These are phyloP conservation scores for Sporothrix globosa DNA, from an alignment of 2,329 filamentous ascomycete genomes.

Conservation along the genomic window DNA sequence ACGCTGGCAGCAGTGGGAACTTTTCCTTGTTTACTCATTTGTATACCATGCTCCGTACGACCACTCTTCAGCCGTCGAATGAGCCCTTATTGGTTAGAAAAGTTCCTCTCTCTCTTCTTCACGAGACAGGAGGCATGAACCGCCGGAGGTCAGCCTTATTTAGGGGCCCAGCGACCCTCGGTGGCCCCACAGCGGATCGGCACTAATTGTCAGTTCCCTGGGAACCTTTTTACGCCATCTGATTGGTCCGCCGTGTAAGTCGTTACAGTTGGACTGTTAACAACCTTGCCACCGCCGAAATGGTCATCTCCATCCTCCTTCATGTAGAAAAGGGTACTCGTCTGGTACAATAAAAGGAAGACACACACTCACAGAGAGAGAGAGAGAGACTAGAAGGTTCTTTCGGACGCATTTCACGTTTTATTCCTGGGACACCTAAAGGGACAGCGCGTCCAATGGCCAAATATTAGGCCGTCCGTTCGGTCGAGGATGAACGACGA, in stretches of 20 bases:
- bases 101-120: background rate
- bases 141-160: background rate
- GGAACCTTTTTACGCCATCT: background rate
- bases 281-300: background rate
- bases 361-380: background rate
- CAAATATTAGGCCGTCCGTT: background rate
- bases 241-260: constrained; percentile 16
- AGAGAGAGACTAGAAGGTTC: background rate
- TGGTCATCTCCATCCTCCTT: background rate
- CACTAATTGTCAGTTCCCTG: background rate
- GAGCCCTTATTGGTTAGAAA: too few relatives aligned
- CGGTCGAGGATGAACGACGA: background rate
- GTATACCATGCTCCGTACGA: background rate
- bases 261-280: too few relatives aligned
- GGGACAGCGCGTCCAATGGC: background rate
- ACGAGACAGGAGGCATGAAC: background rate
- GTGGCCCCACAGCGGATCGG: constrained; percentile 14
- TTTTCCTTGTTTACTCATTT: background rate
- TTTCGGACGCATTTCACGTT: background rate
- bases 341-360: background rate
- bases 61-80: background rate
- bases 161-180: background rate
- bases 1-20: background rate
- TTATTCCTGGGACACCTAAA: background rate
- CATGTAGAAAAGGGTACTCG: background rate